Evolutionary conservation across 208 protist genomes (phyloP), one percentile per base, ranked within the genome.

Genomic region (Phytomonas serpens): DNA sequence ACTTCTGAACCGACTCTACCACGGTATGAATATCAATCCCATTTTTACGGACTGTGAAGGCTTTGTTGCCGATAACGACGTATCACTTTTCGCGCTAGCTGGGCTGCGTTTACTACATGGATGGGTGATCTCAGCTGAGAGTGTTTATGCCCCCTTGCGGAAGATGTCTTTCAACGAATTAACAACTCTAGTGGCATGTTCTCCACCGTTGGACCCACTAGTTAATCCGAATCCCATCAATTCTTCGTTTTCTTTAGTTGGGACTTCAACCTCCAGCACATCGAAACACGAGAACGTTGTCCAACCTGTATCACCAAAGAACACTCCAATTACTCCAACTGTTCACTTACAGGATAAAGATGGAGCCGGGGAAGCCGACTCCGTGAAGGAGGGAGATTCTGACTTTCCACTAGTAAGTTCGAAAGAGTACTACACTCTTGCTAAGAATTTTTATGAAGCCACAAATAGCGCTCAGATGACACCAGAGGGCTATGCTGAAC

Each of bases 141-240:
- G 66, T 64, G 52, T 61, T 40, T 81, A 77, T 64, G 70, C 61
- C 47, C 33, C 69, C 16, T 71, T 88, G 27, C 74, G 74, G 61
- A 67, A 81, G 16, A 75, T 85, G 67, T 83, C 83, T 27, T 85
- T 80, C 71, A 85, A 82, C 70, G 77, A 88, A 64, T 63, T 85
- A 14, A 78, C 72, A 68, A 61, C 69, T 33, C 14, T 87, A 52
- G 76, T 72, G 4, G 78, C 69, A 13, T 62, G 14, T 6, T 72
- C 47, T 66, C 36, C 38, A 40, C 62, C 29, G 61, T 77, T 13
- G 23, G 47, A 11, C 5, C 47, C 47, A 57, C 47, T 57, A 57
- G 19, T 57, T 57, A 57, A 5, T 57, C 27, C 47, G 1, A 27
- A 57, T 57, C 19, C 47, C 23, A 3, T 23, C 47, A 57, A 27